Conservation (phyloP, 345 rosid genomes). For the Conringia planisiliqua region DNA sequence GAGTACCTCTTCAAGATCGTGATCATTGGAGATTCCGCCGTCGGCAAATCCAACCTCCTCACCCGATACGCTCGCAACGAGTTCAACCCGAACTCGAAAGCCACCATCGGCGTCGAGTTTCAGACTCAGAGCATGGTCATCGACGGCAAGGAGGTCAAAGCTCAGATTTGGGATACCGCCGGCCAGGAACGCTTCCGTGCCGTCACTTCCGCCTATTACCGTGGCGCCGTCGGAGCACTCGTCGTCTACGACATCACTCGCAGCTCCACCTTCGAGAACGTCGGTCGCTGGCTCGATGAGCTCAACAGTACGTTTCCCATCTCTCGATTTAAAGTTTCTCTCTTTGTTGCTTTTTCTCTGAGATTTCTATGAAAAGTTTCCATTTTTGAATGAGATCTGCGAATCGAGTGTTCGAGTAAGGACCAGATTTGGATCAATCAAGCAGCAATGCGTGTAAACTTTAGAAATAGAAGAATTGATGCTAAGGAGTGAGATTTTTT, state of each 20-base stretch:
- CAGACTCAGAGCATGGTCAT: constrained; percentile 86
- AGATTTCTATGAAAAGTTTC: neutral
- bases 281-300: constrained; percentile 87
- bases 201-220: constrained; percentile 91
- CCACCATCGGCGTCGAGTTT: constrained; percentile 93
- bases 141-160: constrained; percentile 88
- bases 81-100: constrained; percentile 86
- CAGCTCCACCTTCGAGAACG: constrained; percentile 68
- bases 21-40: constrained; percentile 88
- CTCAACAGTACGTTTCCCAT: constrained; percentile 51
- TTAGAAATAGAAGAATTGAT: neutral
- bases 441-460: neutral
- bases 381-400: constrained; percentile 11
- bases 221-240: constrained; percentile 93
- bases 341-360: neutral
- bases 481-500: neutral
- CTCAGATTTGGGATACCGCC: constrained; percentile 99
- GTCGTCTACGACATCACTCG: constrained; percentile 81
- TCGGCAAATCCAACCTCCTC: constrained; percentile 89
- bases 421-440: neutral
- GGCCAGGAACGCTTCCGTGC: constrained; percentile 95
- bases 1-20: constrained; percentile 88
- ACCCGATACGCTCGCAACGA: constrained; percentile 90
- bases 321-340: neutral
- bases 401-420: neutral